Evolutionary conservation across 371 early-diverging fungal species (phyloP), one percentile per base, ranked within the genome.

Genomic region (Mortierella sp.): DNA sequence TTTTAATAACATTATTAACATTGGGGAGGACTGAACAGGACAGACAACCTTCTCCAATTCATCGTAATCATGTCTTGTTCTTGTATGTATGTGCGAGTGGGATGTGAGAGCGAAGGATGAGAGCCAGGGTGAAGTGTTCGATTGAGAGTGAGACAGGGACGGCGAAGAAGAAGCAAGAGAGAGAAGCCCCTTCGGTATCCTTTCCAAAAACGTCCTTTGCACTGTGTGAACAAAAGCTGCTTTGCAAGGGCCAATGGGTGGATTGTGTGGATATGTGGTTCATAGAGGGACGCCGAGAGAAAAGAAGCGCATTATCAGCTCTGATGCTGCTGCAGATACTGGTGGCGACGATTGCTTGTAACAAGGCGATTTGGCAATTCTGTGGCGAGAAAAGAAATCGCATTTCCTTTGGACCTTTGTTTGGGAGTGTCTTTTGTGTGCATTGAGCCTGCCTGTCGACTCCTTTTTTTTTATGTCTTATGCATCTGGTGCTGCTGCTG

Each of bases 91-190:
- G 59, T 59, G 31, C 6, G 31, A 14, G 5, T 59, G 28, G 57
- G 28, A 31, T 59, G 13, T 31, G 16, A 28, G 61, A 64, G 64
- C 37, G 37, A 34, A 37, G 19, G 31, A 2, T 21, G 64, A 21
- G 64, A 64, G 64, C 64, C 31, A 64, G 64, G 64, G 64, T 64
- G 64, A 64, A 4, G 48, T 31, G 6, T 19, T 16, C 21, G 64
- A 64, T 64, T 64, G 64, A 64, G 37, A 64, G 64, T 64, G 64
- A 64, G 37, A 64, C 64, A 64, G 64, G 21, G 64, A 31, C 19
- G 21, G 6, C 14, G 19, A 34, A 61, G 2, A 28, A 55, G 26
- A 28, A 14, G 61, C 28, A 59, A 59, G 16, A 37, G 5, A 53
- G 24, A 57, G 28, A 28, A 13, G 31, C n/a, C n/a, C 43, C 2